A percentile compares a stretch with the other conserved stretches of the same genome.
Conservation (phyloP, 257 asterid species). For the Fraxinus pennsylvanica region DNA sequence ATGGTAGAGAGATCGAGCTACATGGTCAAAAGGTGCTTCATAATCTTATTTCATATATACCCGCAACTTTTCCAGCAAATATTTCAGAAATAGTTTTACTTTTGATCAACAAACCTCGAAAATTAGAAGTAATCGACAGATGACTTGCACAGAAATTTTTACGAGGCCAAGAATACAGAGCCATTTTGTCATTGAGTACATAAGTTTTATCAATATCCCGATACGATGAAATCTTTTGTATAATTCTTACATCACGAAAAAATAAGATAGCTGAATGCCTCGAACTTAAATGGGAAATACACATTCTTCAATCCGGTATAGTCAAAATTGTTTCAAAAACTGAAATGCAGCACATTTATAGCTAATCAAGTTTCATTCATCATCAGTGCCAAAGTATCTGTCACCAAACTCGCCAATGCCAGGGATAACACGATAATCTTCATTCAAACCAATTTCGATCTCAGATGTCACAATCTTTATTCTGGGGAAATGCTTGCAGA, state of each 20-base stretch:
- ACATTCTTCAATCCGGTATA: not conserved
- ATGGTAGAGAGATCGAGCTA: too few relatives aligned
- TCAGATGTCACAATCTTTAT: constrained; percentile 97
- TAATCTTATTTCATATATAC: too few relatives aligned
- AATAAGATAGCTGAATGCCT: not conserved
- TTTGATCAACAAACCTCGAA: too few relatives aligned
- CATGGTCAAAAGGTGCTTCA: too few relatives aligned
- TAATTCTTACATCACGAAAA: not conserved
- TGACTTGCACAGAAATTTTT: not conserved
- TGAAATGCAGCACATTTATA: not conserved
- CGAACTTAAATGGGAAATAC: not conserved
- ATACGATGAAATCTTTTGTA: not conserved
- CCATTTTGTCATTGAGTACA: not conserved
- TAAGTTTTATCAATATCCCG: not conserved
- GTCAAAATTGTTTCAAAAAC: constrained; percentile 21
- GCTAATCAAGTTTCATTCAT: constrained; percentile 46
- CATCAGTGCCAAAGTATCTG: constrained; percentile 93
- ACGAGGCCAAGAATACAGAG: not conserved
- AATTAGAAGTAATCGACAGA: too few relatives aligned
- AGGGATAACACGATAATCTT: constrained; percentile 85
- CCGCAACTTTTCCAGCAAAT: too few relatives aligned
- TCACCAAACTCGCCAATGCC: constrained; percentile 99
- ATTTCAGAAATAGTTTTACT: too few relatives aligned
- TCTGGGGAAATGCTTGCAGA: constrained; percentile 87
- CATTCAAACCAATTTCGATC: constrained; percentile 85